Evolutionary conservation across 2,329 filamentous ascomycete genomes (phyloP).

Genomic region (Curvularia lunata): DNA sequence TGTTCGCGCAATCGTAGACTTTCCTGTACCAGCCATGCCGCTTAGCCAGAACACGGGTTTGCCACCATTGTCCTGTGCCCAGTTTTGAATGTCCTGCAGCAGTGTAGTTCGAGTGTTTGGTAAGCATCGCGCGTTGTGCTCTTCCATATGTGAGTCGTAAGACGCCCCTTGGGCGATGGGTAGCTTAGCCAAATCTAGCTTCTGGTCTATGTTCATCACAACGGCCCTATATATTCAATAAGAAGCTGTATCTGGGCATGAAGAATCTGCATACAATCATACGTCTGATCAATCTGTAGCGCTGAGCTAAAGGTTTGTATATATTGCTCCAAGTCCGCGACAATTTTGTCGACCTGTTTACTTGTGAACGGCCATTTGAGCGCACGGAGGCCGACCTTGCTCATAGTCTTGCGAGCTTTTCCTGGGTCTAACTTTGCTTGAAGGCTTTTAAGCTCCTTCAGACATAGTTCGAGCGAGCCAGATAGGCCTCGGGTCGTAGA

Average conservation of each 20-base stretch:
- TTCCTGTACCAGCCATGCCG: slow-evolving; percentile 20
- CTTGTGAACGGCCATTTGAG: slow-evolving; percentile 52
- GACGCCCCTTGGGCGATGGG: slow-evolving; percentile 23
- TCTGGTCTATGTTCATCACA: slow-evolving; percentile 16
- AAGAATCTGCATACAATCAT: slow-evolving; percentile 32
- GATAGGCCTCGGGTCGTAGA: slow-evolving; percentile 31
- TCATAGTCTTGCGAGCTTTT: slow-evolving; percentile 38
- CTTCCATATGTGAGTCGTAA: slow-evolving; percentile 23
- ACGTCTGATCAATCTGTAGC: slow-evolving; percentile 48
- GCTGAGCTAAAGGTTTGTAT: slow-evolving; percentile 36
- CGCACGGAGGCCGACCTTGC: slow-evolving; percentile 40
- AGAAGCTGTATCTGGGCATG: slow-evolving; percentile 9
- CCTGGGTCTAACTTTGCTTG: slow-evolving; percentile 22
- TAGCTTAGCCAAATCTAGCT: slow-evolving; percentile 22
- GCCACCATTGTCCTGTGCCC: slow-evolving; percentile 22
- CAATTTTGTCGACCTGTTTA: slow-evolving; percentile 41
- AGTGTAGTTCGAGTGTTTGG: slow-evolving; percentile 33
- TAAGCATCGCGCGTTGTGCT: slow-evolving; percentile 30
- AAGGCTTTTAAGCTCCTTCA: slow-evolving; percentile 18
- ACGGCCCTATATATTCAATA: slow-evolving; percentile 10
- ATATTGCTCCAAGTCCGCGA: slow-evolving; percentile 35
- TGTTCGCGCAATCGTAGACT: slow-evolving; percentile 26
- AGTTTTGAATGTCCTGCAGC: slow-evolving; percentile 29
- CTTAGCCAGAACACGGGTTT: slow-evolving; percentile 42
- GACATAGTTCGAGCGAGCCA: slow-evolving; percentile 25